Base-by-base conservation (phyloP, 2,329 filamentous ascomycete genomes). In the Corniculantispora saksenae region DNA sequence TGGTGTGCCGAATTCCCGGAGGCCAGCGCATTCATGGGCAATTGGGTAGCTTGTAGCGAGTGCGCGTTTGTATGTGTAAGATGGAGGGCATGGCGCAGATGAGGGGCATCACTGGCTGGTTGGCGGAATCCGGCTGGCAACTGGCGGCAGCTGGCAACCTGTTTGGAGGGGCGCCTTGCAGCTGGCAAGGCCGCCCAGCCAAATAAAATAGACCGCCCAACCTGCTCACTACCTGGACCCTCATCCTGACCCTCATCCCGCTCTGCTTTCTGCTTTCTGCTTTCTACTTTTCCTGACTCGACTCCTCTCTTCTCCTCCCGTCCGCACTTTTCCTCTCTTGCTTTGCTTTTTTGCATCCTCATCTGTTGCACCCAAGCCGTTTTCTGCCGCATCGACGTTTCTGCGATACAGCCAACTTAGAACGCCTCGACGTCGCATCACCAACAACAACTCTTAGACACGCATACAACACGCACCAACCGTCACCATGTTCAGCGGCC, bases 401-500 rank as follows among this genome's bases (percentile, higher is more conserved):
- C 6, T 32, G 32, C 32, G 32, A 32, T 32, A 54, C 35, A 27
- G 47, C 25, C 15, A 12, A 38, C 5, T 6, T 55, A 29, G 8
- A 50, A 9, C 47, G 19, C 23, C 51, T 21, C 19, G 32, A 62
- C 40, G 10, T 55, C 40, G 38, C 38, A 25, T 62, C 59, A 7
- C 21, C 40, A 54, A 43, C 27, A 55, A 45, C 57, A 48, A 53
- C 32, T n/a, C 32, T 32, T 32, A 10, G 32, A 15, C 43, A 50
- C 57, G 19, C 60, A 23, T 19, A 29, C 35, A 4, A 57, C 51
- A n/a, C 21, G 12, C 17, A 32, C 13, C 7, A 48, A 47, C 9
- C 35, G 12, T 45, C 38, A 51, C 21, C 63, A 84, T 84, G 79
- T 85, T 85, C 71, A 77, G 79, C 73, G 82, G 82, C 66, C 85